These are phyloP conservation scores for Gamsiella multidivaricata DNA, from an alignment of 192 early-diverging fungal genomes.

Conservation along the genomic window DNA sequence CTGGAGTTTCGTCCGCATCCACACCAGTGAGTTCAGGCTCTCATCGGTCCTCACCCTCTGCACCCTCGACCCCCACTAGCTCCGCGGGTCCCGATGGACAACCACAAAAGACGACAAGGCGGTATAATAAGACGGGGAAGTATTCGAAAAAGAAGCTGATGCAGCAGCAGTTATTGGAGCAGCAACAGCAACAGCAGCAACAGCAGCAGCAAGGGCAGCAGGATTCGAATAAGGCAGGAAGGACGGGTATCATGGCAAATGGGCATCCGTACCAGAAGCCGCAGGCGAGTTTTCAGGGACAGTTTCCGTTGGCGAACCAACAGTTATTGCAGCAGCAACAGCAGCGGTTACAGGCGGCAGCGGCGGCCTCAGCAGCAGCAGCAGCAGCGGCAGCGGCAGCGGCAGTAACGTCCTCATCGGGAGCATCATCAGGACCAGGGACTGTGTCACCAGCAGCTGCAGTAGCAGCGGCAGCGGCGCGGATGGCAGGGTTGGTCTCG, in stretches of 20 bases:
- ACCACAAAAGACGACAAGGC: conserved; percentile 62
- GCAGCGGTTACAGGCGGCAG: conserved; percentile 7
- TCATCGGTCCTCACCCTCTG: conserved; percentile 6
- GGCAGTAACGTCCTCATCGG: neutral
- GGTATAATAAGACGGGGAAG: conserved; percentile 69
- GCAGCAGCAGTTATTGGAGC: conserved; percentile 24
- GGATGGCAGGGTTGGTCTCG: neutral
- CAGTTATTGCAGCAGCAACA: conserved; percentile 30
- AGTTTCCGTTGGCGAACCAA: conserved; percentile 30
- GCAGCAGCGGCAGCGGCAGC: neutral
- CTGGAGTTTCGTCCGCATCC: conserved; percentile 11
- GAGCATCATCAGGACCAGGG: neutral
- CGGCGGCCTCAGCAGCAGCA: conserved; percentile 8
- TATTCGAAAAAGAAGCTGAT: conserved; percentile 65
- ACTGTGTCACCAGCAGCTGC: conserved; percentile 8
- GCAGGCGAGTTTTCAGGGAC: conserved; percentile 18
- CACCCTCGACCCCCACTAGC: conserved; percentile 23
- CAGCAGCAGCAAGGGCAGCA: conserved; percentile 3
- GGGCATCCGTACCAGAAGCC: conserved; percentile 7
- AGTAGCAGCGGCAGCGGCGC: neutral
- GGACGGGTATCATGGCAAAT: neutral
- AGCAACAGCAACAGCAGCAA: conserved; percentile 23
- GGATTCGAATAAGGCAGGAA: no score
- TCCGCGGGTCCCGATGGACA: conserved; percentile 2
- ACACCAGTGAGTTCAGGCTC: neutral